Conservation (phyloP, 768 basidiomycete species). For the Atractiella rhizophila region DNA sequence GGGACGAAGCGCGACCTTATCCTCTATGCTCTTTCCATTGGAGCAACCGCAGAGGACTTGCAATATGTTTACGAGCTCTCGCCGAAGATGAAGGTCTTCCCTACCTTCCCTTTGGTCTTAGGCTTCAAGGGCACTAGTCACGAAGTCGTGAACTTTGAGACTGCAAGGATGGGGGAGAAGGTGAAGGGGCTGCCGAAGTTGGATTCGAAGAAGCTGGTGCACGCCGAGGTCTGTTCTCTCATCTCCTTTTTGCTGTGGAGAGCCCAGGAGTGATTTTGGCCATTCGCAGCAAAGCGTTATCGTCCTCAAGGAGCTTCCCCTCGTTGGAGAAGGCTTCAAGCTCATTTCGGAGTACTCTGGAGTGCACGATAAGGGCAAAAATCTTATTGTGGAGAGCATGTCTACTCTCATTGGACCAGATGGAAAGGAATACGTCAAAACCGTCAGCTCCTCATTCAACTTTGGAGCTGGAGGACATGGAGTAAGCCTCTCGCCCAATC, state of each 20-base stretch:
- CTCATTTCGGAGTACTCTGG: conserved; percentile 40
- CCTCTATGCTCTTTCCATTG: conserved; percentile 77
- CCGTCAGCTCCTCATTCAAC: conserved; percentile 67
- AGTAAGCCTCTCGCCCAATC: conserved; percentile 54
- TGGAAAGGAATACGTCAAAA: conserved; percentile 65
- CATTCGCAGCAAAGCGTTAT: too few relatives aligned
- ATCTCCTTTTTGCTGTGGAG: too few relatives aligned
- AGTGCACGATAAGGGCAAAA: conserved; percentile 37
- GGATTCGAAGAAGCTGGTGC: too few relatives aligned
- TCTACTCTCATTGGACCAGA: conserved; percentile 55
- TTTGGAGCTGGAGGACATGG: conserved; percentile 83
- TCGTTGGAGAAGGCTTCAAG: conserved; percentile 51
- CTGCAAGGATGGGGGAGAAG: too few relatives aligned
- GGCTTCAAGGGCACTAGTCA: conserved; percentile 36
- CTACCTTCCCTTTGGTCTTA: conserved; percentile 78
- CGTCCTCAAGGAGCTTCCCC: conserved; percentile 48
- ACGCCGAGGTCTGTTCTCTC: too few relatives aligned
- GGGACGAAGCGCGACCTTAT: conserved; percentile 78
- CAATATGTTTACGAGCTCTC: conserved; percentile 75
- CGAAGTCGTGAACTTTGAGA: too few relatives aligned
- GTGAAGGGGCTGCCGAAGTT: too few relatives aligned
- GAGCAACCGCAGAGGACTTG: conserved; percentile 72
- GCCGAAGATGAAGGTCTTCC: conserved; percentile 57
- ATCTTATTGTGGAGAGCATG: conserved; percentile 55
- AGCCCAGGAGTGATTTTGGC: neutral